phyloP scores from a whole-genome alignment of 495 filamentous ascomycete species.

The Penicillium canariense region DNA sequence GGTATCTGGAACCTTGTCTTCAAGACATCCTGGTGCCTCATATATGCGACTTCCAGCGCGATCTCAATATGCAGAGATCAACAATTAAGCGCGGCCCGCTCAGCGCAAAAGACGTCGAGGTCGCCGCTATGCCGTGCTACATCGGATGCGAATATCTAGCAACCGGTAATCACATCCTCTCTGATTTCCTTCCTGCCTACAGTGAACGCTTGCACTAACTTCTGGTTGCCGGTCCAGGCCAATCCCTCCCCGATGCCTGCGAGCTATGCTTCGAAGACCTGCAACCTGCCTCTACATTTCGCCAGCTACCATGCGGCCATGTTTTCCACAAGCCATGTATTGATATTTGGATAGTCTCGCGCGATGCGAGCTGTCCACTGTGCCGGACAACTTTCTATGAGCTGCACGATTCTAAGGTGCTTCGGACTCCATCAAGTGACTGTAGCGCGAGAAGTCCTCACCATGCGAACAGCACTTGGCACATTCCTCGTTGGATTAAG shows the following conservation, averaged over 20 bases:
- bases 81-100: not conserved
- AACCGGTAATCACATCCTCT: not conserved
- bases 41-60: not conserved
- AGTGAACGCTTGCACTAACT: not conserved
- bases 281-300: not conserved
- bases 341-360: not conserved
- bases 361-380: not conserved
- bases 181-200: not conserved
- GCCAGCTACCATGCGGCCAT: constrained; percentile 1
- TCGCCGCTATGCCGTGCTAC: not conserved
- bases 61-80: not conserved
- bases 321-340: not conserved
- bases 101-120: not conserved
- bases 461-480: not conserved
- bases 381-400: not conserved
- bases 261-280: not conserved
- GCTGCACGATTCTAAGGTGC: not conserved
- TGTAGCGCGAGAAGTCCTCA: not conserved
- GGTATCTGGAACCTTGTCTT: not conserved
- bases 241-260: not conserved
- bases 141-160: not conserved
- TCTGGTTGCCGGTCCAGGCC: not conserved
- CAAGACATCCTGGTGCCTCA: no score
- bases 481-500: not conserved
- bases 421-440: not conserved